Base-by-base conservation (phyloP, 2,329 filamentous ascomycete genomes). In the Stromatinia cepivora region DNA sequence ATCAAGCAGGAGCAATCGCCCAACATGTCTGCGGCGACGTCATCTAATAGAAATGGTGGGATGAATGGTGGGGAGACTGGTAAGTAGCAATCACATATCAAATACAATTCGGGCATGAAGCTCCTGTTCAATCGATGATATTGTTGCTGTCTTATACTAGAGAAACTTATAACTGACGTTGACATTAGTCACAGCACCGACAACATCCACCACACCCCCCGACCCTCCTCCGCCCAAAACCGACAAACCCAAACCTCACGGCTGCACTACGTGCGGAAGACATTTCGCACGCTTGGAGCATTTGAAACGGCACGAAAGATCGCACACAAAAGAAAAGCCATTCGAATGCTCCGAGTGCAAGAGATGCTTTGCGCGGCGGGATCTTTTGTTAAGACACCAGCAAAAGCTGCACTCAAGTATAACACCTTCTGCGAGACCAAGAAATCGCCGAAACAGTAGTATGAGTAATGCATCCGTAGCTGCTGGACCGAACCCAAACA, bases 321-420 rank as follows among this genome's bases (percentile, higher is more conserved):
- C 93, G n/a, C 94, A 97, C 79, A 97, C 94, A 57, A 97, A 99
- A 67, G 78, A 99, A 82, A 99, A 99, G 84, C 95, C 95, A 0
- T 99, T 99, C 76, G 93, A 97, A 81, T 99, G 95, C 77, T 92
- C 93, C 39, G 93, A 98, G 80, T 99, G 95, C 81, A 87, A 92
- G 50, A 85, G 95, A 81, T 98, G 95, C 82, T 99, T 99, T 81
- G 95, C 95, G 71, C 89, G 95, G 71, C 89, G 95, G 74, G 95
- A 99, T 80, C 82, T 99, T 74, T 86, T 99, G 68, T 84, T 99
- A 74, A 89, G 95, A 70, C 95, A 99, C 81, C 95, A 99, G 85
- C 95, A 99, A 84, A 99, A 99, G 84, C 87, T 99, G 61, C 95
- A 99, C 79, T 93, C 97, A 85, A 93, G 93, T 36, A 92, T 92